Conservation (phyloP, 2,329 filamentous ascomycete genomes). For the Fusarium tjaetaba region DNA sequence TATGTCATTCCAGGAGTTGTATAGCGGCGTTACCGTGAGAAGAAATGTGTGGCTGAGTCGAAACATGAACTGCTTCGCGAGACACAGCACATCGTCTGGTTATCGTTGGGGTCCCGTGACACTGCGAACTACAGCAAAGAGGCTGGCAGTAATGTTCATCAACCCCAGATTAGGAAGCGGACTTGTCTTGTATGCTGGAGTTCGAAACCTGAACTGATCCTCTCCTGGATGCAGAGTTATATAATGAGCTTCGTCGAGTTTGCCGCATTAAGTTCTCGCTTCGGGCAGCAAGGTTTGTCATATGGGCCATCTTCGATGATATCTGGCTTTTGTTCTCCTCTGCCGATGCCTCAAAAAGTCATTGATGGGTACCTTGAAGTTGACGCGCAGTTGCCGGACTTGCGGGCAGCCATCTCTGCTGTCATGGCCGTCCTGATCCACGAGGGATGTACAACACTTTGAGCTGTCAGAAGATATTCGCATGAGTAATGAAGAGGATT, state of each 20-base stretch:
- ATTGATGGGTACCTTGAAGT: too few relatives aligned
- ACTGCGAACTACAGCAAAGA: background rate
- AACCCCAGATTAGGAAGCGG: background rate
- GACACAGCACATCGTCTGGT: background rate
- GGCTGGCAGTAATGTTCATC: background rate
- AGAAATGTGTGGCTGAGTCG: background rate
- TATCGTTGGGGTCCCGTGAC: background rate
- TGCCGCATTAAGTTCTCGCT: background rate
- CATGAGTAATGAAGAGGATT: too few relatives aligned
- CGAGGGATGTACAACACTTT: too few relatives aligned
- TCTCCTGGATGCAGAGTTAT: background rate
- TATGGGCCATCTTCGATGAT: background rate
- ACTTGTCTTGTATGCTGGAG: background rate
- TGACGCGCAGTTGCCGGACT: too few relatives aligned
- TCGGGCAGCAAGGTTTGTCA: background rate
- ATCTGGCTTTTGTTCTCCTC: background rate
- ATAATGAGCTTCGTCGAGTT: background rate
- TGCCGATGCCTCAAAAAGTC: background rate
- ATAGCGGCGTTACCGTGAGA: too few relatives aligned
- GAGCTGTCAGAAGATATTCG: too few relatives aligned
- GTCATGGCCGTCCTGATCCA: too few relatives aligned
- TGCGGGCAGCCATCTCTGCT: too few relatives aligned
- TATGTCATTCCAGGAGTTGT: too few relatives aligned
- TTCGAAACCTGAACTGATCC: background rate
- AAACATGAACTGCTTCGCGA: background rate